Percentiles rank a stretch among this genome's conserved stretches.
Conservation (phyloP, 148 eudicot species). For the Rhododendron vialii region DNA sequence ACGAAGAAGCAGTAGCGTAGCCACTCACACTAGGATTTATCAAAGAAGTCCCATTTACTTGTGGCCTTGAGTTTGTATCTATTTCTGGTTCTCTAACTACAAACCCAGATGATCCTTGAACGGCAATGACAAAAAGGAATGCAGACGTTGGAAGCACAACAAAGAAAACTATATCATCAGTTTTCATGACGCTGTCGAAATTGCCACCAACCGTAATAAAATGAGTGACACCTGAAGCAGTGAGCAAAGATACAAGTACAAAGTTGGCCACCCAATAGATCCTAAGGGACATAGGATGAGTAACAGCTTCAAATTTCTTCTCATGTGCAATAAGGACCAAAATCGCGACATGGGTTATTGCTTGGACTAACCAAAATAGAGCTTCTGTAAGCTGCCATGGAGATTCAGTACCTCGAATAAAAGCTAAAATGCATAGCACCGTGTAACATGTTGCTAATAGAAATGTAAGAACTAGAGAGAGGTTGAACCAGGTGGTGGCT, state of each 20-base stretch:
- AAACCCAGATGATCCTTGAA: conserved; percentile 19
- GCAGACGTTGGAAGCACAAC: conserved; percentile 13
- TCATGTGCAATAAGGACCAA: conserved; percentile 44
- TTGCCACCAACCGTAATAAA: conserved; percentile 4
- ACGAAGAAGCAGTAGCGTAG: conserved; percentile 17
- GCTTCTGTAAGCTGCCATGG: conserved; percentile 36
- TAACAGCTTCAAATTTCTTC: conserved; percentile 35
- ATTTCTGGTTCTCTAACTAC: neutral
- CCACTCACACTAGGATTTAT: conserved; percentile 14
- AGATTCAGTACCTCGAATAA: conserved; percentile 18
- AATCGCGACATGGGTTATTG: conserved; percentile 34
- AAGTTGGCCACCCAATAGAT: conserved; percentile 45
- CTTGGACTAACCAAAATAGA: conserved; percentile 40
- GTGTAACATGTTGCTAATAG: conserved; percentile 25
- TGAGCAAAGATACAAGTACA: conserved; percentile 24
- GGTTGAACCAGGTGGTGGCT: conserved; percentile 31
- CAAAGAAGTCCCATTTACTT: neutral
- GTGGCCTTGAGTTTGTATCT: conserved; percentile 1
- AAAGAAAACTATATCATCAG: conserved; percentile 11
- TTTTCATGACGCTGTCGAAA: conserved; percentile 8
- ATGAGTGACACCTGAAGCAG: conserved; percentile 15
- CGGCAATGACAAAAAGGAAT: conserved; percentile 7
- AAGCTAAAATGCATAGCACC: conserved; percentile 29
- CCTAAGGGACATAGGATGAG: conserved; percentile 46
- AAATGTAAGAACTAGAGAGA: conserved; percentile 30